Conservation (phyloP, 1,139 yeast genomes). For the Candida sp. region DNA sequence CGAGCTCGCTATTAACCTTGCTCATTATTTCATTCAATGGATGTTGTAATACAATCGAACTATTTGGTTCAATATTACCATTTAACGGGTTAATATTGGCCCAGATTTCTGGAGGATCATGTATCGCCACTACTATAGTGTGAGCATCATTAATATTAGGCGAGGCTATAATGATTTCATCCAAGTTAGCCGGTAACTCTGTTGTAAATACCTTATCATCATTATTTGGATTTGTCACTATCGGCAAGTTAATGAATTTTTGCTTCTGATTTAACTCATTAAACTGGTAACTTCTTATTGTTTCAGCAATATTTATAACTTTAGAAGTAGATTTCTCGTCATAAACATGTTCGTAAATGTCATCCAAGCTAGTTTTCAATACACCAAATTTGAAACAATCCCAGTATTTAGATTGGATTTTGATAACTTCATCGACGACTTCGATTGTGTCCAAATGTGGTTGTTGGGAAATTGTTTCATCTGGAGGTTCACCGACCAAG, state of each 20-base stretch:
- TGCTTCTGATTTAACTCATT: constrained; percentile 50
- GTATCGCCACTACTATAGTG: constrained; percentile 68
- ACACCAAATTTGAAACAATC: constrained; percentile 75
- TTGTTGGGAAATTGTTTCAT: constrained; percentile 53
- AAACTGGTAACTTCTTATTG: constrained; percentile 71
- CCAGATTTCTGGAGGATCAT: constrained; percentile 95
- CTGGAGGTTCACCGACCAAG: constrained; percentile 94
- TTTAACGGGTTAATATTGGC: constrained; percentile 78
- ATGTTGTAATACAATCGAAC: constrained; percentile 59
- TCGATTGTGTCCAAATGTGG: constrained; percentile 82
- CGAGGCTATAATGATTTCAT: constrained; percentile 74
- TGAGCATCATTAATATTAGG: constrained; percentile 65
- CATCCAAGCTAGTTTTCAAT: constrained; percentile 36
- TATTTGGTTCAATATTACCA: constrained; percentile 72
- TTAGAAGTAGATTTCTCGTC: constrained; percentile 25
- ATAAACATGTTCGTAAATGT: constrained; percentile 31
- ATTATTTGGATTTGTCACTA: constrained; percentile 27
- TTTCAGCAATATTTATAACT: constrained; percentile 56
- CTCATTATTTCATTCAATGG: constrained; percentile 38
- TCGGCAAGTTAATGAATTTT: constrained; percentile 67
- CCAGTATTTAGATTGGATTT: constrained; percentile 86
- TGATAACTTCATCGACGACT: constrained; percentile 80
- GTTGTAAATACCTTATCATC: constrained; percentile 33
- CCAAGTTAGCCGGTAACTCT: constrained; percentile 48
- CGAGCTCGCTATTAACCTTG: constrained; percentile 16